phyloP scores from a whole-genome alignment of 2,329 filamentous ascomycete species.

The Fusarium sp. region DNA sequence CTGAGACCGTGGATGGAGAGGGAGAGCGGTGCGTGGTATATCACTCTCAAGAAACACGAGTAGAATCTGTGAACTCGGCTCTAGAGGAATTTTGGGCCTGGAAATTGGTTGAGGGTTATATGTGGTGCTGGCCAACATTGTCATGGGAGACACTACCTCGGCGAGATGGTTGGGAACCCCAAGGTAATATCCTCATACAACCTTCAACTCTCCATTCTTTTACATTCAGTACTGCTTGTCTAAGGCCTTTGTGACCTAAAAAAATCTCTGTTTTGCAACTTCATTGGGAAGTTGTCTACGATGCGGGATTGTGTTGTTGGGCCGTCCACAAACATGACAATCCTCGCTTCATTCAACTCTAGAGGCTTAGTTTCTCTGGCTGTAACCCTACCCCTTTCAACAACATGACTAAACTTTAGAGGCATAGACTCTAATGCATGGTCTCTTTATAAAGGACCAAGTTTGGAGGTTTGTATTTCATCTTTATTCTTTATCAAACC shows the following conservation, averaged over 20 bases:
- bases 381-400: not conserved
- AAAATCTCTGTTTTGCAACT: not conserved
- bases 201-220: not conserved
- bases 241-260: not conserved
- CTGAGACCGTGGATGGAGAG: slow-evolving; percentile 21
- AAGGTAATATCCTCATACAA: fast-evolving
- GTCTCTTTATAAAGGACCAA: not conserved
- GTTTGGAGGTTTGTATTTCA: not conserved
- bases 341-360: not conserved
- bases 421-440: not conserved
- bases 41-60: slow-evolving; percentile 5
- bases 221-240: not conserved
- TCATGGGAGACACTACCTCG: not conserved
- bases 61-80: too few relatives aligned
- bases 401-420: not conserved
- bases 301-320: not conserved
- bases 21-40: slow-evolving; percentile 34
- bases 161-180: not conserved
- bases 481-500: not conserved
- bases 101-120: not conserved
- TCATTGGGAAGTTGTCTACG: fast-evolving
- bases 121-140: not conserved
- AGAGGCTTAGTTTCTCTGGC: not conserved
- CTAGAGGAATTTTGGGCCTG: not conserved
- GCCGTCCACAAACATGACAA: not conserved